A percentile compares a stretch with the other conserved stretches of the same genome.
phyloP scores from a whole-genome alignment of 352 stramenopile species.

The Globisporangium cederbergense region DNA sequence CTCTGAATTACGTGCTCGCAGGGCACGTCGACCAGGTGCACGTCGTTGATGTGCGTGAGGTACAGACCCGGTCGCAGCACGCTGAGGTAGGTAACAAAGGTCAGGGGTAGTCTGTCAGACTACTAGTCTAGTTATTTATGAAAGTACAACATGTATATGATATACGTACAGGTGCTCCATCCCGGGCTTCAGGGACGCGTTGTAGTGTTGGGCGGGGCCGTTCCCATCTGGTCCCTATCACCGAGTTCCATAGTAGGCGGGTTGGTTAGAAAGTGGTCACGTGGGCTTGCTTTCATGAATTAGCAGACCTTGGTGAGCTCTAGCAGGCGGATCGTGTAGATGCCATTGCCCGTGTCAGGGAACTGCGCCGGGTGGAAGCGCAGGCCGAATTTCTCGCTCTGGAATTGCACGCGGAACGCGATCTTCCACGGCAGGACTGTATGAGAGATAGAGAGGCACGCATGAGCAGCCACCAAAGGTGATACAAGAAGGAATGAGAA shows the following conservation, averaged over 20 bases:
- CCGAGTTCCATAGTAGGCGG: background rate
- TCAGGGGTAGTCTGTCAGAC: background rate
- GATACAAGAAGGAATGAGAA: background rate
- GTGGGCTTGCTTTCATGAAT: background rate
- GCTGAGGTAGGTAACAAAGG: constrained; percentile 19
- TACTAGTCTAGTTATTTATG: background rate
- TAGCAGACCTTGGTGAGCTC: constrained; percentile 58
- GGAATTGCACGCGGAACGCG: constrained; percentile 80
- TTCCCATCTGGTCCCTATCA: constrained; percentile 34
- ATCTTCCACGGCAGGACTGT: constrained; percentile 81
- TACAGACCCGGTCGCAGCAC: constrained; percentile 67
- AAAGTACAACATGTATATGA: background rate
- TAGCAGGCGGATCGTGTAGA: constrained; percentile 77
- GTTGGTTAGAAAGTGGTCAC: constrained; percentile 3
- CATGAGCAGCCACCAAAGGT: no score
- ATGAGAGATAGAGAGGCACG: no score
- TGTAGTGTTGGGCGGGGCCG: constrained; percentile 73
- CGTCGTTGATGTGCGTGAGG: constrained; percentile 78
- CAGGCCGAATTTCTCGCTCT: constrained; percentile 72
- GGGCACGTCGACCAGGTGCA: constrained; percentile 51
- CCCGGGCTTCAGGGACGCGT: constrained; percentile 45
- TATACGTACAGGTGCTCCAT: constrained; percentile 57
- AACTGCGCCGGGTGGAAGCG: constrained; percentile 78
- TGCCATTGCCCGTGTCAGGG: constrained; percentile 78
- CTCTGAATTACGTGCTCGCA: constrained; percentile 71